Base-by-base conservation (phyloP, 495 filamentous ascomycete genomes). In the Cenococcum geophilum region DNA sequence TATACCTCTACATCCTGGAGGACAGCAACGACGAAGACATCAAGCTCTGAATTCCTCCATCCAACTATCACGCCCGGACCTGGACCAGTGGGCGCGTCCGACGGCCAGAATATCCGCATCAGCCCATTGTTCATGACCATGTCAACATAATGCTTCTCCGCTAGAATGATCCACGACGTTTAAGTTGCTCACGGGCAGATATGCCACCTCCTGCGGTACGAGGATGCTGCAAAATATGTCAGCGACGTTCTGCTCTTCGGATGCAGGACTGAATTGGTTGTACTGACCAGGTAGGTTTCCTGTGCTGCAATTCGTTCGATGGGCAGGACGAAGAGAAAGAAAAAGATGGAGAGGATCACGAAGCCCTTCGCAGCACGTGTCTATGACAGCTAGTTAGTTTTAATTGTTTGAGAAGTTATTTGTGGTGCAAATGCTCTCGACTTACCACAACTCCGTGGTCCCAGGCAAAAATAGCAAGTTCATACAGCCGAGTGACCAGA, bases 61-160 rank as follows among this genome's bases (percentile, higher is more conserved):
- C 93, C 93, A 20, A 99, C 88, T 60, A 99, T 84, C 49, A 95
- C 87, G 8, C 95, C 95, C 36, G 87, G 81, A 21, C 61, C 49
- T 20, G 79, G 76, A 55, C 84, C 84, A 22, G 81, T 86, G 70
- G 85, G 82, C 23, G 85, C 83, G 77, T 97, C 91, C 61, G 87
- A 86, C 63, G 93, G 93, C 93, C 93, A 99, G 76, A 99, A 97
- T 77, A 99, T 83, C 74, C 93, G 88, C 83, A 97, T 87, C 79
- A 97, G 78, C 67, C 89, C 89, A 90, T 96, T 88, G 63, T 78
- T 76, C 76, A 78, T 79, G 73, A 83, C 77, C 83, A 89, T 95
- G 78, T 82, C 91, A 86, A 83, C 87, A 90, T 92, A 86, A 83
- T 86, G 79, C 78, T 76, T 58, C 62, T 48, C 63, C 63, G 45